Base-by-base conservation (phyloP, 352 stramenopile genomes). In the Pythium pyrilobum region DNA sequence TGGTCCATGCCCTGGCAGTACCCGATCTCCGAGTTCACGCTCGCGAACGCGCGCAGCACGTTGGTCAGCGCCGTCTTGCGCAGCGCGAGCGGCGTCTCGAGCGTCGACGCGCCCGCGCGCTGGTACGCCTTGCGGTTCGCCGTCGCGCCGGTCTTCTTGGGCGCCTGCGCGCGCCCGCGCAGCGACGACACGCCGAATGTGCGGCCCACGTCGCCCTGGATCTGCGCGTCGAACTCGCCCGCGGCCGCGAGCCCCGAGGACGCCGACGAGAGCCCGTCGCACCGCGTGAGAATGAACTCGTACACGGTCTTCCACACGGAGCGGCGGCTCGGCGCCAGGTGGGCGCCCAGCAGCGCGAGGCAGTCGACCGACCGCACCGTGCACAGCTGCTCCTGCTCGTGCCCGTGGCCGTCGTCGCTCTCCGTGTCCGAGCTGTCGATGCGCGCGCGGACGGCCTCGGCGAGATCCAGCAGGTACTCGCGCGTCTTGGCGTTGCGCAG, bases 1-100 rank as follows among this genome's bases (percentile, higher is more conserved):
- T 87, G 70, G 43, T 91, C 77, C 77, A 91, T 81, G 11, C 81
- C 81, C 45, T 89, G 81, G 23, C 77, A 89, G 59, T 91, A 91
- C 1, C 77, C 81, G 24, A 88, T 72, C 52, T 84, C 77, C 0
- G 70, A 77, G 49, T 89, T 74, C 32, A 88, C 71, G 42, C 72
- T 85, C 40, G 81, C 70, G 37, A 85, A 88, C 21, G 76, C 67
- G 2, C 72, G 70, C 44, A 91, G 57, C 5, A 89, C 74, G 25
- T 87, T 85, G 10, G 65, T 65, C 12, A 91, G 69, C 4, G 77
- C 58, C 18, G 41, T 54, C 47, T 56, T 43, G 38, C 71, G 69
- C 9, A 75, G 56, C 2, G 37, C 59, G 16, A 67, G 37, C 13
- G 59, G 51, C 13, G 52, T 60, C 29, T 58, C 41, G 1, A 50